Base-by-base conservation (phyloP, 805 yeast genomes). In the Metschnikowia amazonensis region DNA sequence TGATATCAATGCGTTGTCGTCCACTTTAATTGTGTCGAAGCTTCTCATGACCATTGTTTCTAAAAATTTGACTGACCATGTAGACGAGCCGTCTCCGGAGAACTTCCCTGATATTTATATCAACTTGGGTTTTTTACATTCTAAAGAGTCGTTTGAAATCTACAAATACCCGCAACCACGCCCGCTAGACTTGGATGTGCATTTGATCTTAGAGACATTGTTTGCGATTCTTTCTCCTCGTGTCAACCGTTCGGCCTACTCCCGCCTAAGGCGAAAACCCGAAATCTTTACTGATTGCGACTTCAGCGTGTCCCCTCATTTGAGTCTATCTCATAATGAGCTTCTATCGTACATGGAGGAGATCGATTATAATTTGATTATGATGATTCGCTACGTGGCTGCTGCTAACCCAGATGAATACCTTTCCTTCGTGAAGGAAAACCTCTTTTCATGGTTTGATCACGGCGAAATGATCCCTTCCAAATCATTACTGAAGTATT, bases 321-420 rank as follows among this genome's bases (percentile, higher is more conserved):
- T 25, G 5, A 30, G 13, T 10, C 18, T 47, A 20, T 41, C 45
- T 39, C 34, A 46, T 6, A 36, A 35, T 3, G 50, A 49, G 16
- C 32, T 47, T 20, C 43, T 49, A 20, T 34, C 50, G 5, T 46
- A 47, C 44, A 44, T 63, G 24, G 51, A 51, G 10, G 68, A 65
- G 27, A 66, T 71, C 34, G 75, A 71, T 52, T 42, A 45, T n/a
- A 55, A 63, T 43, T 50, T 65, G 14, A 67, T 63, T 48, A 46
- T 60, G 11, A 56, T 66, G 17, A 51, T 69, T 34, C 59, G 67
- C 36, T 70, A 59, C 43, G 47, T 71, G 10, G 70, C 74, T 0
- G 60, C 67, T 1, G 60, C 75, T 3, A 67, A 68, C 48, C 69
- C 75, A 0, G 42, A 38, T 2, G 62, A 61, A 4, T 70, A 67